Evolutionary conservation across 1,139 yeast species (phyloP).

Genomic region (Kodamaea derodonti): DNA sequence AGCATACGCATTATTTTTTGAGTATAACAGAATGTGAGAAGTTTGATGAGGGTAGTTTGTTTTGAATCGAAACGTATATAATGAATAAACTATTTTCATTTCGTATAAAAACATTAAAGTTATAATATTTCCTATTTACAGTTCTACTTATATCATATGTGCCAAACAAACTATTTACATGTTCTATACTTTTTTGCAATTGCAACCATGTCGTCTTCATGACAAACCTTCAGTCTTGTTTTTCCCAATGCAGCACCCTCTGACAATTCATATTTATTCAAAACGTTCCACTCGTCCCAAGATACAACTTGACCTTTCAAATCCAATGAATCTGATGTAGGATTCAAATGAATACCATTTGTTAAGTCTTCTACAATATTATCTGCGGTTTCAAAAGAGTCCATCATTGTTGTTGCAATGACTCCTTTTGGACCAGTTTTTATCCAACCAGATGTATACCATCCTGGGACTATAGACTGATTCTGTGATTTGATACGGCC

Average conservation of each 20-base stretch:
- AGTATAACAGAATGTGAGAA: constrained; percentile 30
- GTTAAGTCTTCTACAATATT: constrained; percentile 53
- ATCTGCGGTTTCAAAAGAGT: constrained; percentile 73
- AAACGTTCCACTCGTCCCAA: constrained; percentile 73
- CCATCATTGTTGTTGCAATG: constrained; percentile 87
- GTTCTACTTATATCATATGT: too few relatives aligned
- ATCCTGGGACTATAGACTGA: constrained; percentile 27
- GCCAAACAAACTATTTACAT: neutral
- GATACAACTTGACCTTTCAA: constrained; percentile 24
- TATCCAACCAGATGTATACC: constrained; percentile 92
- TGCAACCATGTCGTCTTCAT: constrained; percentile 6
- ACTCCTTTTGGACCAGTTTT: constrained; percentile 87
- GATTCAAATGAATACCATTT: constrained; percentile 30
- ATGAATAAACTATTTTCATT: too few relatives aligned
- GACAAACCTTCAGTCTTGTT: constrained; percentile 54
- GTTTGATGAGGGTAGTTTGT: too few relatives aligned
- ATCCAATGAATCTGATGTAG: constrained; percentile 11
- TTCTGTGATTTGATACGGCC: constrained; percentile 41
- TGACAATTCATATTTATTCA: constrained; percentile 51
- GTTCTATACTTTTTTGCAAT: neutral
- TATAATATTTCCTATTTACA: neutral
- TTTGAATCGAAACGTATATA: too few relatives aligned
- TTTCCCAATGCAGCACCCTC: constrained; percentile 49
- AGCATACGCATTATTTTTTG: constrained; percentile 32
- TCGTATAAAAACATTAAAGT: too few relatives aligned